A percentile compares a stretch with the other conserved stretches of the same genome.
phyloP scores from a whole-genome alignment of 2,329 filamentous ascomycete genomes.

The Colletotrichum abscissum region DNA sequence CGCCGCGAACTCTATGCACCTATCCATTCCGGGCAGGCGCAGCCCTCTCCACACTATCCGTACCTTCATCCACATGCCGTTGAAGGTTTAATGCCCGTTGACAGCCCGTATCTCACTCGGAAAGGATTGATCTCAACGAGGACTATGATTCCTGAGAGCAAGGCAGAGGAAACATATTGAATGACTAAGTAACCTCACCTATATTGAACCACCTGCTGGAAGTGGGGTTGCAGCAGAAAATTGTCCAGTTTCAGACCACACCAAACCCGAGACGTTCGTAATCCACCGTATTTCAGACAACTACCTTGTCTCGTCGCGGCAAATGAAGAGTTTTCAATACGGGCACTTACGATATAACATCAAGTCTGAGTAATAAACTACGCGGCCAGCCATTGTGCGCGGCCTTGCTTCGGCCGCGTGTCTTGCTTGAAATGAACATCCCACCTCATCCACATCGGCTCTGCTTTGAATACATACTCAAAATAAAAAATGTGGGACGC shows the following conservation, averaged over 20 bases:
- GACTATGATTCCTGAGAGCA: not conserved
- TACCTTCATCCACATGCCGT: not conserved
- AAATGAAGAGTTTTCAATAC: not conserved
- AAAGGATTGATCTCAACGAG: not conserved
- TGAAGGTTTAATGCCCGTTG: not conserved
- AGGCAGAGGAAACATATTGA: not conserved
- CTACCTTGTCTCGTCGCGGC: not conserved
- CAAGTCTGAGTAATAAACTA: not conserved
- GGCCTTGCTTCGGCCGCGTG: not conserved
- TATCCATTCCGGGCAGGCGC: conserved; percentile 1
- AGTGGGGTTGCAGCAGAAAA: not conserved
- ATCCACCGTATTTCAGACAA: not conserved
- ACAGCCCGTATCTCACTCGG: not conserved
- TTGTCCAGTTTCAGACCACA: not conserved
- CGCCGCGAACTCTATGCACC: conserved; percentile 14
- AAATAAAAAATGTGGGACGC: not conserved
- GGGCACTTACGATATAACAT: not conserved
- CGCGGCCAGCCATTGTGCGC: not conserved
- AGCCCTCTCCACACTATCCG: not conserved
- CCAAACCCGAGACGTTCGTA: not conserved
- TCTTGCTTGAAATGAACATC: too few relatives aligned
- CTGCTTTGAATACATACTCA: not conserved
- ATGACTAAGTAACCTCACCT: not conserved
- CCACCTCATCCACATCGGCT: not conserved
- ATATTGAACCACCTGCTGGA: not conserved